Conservation (phyloP, 768 basidiomycete species). For the Suillus ampliporus region DNA sequence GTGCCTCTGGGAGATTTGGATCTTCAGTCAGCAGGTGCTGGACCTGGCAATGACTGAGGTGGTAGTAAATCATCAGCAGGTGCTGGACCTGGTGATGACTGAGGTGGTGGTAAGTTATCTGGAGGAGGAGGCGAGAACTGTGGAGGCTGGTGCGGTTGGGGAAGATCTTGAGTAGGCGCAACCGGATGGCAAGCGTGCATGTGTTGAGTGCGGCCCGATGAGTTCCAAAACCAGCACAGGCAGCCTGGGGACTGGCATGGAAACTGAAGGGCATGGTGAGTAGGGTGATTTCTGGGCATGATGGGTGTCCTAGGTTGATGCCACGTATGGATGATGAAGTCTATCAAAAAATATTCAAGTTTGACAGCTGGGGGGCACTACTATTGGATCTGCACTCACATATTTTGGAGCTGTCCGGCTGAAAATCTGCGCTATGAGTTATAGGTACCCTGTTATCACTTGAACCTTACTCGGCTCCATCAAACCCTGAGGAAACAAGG, state of each 20-base stretch:
- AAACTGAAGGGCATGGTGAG: background rate
- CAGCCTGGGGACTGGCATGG: constrained; percentile 3
- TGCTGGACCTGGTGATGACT: background rate
- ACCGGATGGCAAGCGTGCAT: constrained; percentile 4
- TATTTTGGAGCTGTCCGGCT: no score
- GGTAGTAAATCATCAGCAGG: background rate
- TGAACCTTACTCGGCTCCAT: background rate
- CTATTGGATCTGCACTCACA: no score
- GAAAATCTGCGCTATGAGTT: no score
- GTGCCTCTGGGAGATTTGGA: background rate
- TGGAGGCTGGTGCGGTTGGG: background rate
- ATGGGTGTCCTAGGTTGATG: background rate
- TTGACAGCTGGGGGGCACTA: no score
- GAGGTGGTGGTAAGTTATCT: background rate
- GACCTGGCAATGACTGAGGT: no score
- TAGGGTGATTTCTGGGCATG: background rate
- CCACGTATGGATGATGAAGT: background rate
- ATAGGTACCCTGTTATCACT: background rate
- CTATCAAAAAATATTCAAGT: no score
- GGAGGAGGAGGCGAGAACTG: background rate
- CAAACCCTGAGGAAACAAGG: background rate
- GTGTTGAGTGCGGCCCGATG: constrained; percentile 8
- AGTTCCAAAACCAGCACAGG: constrained; percentile 3
- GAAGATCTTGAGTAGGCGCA: background rate
- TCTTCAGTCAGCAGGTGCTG: background rate